phyloP scores from a whole-genome alignment of 306 rosid genomes.

The Sesbania bispinosa region DNA sequence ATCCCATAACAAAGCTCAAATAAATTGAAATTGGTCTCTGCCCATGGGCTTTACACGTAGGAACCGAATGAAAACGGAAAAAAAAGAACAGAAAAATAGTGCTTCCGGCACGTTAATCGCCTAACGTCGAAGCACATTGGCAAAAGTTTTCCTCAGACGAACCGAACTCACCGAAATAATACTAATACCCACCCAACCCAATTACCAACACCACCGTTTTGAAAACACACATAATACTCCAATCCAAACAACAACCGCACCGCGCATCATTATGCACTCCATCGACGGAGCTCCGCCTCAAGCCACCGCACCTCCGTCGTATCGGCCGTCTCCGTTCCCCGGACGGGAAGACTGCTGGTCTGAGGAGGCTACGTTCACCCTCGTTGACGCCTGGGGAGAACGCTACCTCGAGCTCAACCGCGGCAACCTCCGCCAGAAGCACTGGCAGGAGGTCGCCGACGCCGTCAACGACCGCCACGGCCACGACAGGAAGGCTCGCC shows the following conservation, averaged over 20 bases:
- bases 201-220: conserved; percentile 1
- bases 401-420: conserved; percentile 49
- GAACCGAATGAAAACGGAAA: neutral
- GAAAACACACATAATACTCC: neutral
- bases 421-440: conserved; percentile 59
- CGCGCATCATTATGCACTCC: conserved; percentile 22
- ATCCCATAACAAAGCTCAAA: neutral
- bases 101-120: conserved; percentile 32
- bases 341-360: conserved; percentile 69
- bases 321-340: conserved; percentile 38
- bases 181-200: neutral
- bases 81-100: neutral
- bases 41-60: neutral
- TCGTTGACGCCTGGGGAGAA: conserved; percentile 73
- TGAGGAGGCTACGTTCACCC: conserved; percentile 63
- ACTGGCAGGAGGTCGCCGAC: conserved; percentile 72
- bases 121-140: conserved; percentile 33
- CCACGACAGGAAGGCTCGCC: conserved; percentile 31
- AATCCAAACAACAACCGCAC: neutral
- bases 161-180: conserved; percentile 14
- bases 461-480: conserved; percentile 54
- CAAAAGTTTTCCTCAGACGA: conserved; percentile 16
- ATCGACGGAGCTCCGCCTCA: conserved; percentile 28
- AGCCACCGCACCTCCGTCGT: neutral
- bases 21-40: neutral